phyloP scores from a whole-genome alignment of 1,139 yeast species.

The Yamadazyma spencermartinsiae region DNA sequence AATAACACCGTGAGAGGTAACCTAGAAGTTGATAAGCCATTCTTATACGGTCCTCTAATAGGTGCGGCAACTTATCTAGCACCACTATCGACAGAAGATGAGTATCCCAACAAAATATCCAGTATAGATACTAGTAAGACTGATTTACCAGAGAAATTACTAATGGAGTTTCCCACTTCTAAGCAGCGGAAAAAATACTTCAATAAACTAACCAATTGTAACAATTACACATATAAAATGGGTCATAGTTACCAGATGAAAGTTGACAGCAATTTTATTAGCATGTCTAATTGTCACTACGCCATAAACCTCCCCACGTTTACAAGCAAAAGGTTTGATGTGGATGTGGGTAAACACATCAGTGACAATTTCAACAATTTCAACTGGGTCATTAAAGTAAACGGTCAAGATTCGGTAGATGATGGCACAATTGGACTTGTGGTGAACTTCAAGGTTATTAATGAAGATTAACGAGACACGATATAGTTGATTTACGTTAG shows the following conservation, averaged over 20 bases:
- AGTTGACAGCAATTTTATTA: conserved; percentile 38
- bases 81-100: conserved; percentile 10
- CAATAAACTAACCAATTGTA: conserved; percentile 23
- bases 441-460: conserved; percentile 34
- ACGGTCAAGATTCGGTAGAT: conserved; percentile 35
- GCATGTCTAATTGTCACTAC: conserved; percentile 38
- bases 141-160: conserved; percentile 20
- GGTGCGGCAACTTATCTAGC: conserved; percentile 47
- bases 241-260: conserved; percentile 25
- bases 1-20: conserved; percentile 68
- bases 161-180: conserved; percentile 25
- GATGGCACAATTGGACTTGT: conserved; percentile 34
- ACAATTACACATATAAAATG: conserved; percentile 26
- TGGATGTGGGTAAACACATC: conserved; percentile 35
- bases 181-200: conserved; percentile 31
- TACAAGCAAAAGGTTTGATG: conserved; percentile 33
- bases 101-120: conserved; percentile 2
- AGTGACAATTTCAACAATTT: conserved; percentile 40
- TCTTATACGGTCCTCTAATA: conserved; percentile 57
- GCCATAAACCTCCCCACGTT: conserved; percentile 38
- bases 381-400: conserved; percentile 39
- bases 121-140: not conserved
- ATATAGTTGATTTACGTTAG: not conserved
- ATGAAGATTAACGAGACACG: conserved; percentile 32
- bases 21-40: conserved; percentile 56